Evolutionary conservation across 805 yeast species (phyloP), one percentile per base, ranked within the genome.

Genomic region (Barnettozyma siamensis): DNA sequence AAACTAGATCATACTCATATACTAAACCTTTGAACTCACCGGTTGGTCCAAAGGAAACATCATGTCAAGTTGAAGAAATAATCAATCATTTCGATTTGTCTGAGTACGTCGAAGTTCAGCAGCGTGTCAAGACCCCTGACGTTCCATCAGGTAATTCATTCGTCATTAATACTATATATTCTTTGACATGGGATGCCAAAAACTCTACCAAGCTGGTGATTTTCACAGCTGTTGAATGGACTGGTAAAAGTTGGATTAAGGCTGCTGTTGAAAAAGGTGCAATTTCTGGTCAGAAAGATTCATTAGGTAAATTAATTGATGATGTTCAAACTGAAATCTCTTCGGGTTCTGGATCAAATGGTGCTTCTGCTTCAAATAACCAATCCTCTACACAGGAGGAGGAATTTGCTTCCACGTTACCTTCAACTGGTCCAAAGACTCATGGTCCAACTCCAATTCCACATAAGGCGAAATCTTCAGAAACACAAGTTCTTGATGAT

Each of bases 121-220:
- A 81, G 48, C 58, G 67, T 1, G 78, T 88, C 0, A 73, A 70
- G 37, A 80, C 88, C 0, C 94, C 93, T 0, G 93, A 84, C 63
- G 87, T 84, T n/a, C 94, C 94, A 0, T 78, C 84, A 27, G 93
- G 94, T 7, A 72, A 68, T 47, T 67, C 83, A 0, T 85, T 85
- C 50, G 68, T 71, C 35, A 83, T 82, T 3, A 67, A 70, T 40
- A 80, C 93, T 2, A 66, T 69, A 23, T 69, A 73, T 28, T 71
- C 70, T 49, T 60, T 83, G 7, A 67, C 76, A 10, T 84, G 94
- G 93, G 84, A 72, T 4, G 66, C 64, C 2, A 68, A 70, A 37
- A 80, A 80, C 55, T 44, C 60, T 8, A 82, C 89, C 0, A 65
- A 64, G 20, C 29, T 83, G 6, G 63, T 65, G 19, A 75, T 80